Base-by-base conservation (phyloP, 495 filamentous ascomycete species). In the Aspergillus mulundensis region DNA sequence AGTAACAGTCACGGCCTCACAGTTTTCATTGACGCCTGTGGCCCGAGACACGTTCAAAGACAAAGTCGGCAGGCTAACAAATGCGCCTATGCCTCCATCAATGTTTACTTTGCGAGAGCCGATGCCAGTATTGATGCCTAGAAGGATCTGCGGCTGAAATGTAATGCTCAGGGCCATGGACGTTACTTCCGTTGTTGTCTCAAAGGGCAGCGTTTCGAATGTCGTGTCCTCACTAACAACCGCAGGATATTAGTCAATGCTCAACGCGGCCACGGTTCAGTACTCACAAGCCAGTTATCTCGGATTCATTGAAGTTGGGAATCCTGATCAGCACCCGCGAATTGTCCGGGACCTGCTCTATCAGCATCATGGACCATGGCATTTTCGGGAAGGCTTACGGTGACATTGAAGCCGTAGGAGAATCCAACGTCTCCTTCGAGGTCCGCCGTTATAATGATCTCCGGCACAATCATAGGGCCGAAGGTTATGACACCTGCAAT, bases 401-500 rank as follows among this genome's bases (percentile, higher is more conserved):
- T 47, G 3, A 38, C 53, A 39, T 71, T 65, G 24, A 71, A 69
- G 30, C 68, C 68, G 42, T 66, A 69, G 32, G 56, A 62, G 39
- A 71, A 71, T 2, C 64, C 56, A 6, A 69, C 46, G 0, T 58
- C 38, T 14, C 59, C 55, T 21, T 44, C 48, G 10, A 68, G 23
- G 16, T 59, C 36, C 3, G 64, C 47, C 0, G 60, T 56, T 1
- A 66, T 21, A 10, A 38, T 50, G 14, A 71, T 34, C 11, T 43
- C 18, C 0, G 66, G 68, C 12, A 53, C 50, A 41, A 69, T 60
- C 10, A 59, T 23, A 10, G 66, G 64, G 23, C 66, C 68, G 14
- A 71, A 65, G 7, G 58, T 56, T 6, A 65, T 62, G 11, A 69
- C 62, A 2, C 60, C 62, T 1, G 68, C 66, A 16, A 71, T 69